Base-by-base conservation (phyloP, 192 early-diverging fungal species). In the Fimicolochytrium jonesii region DNA sequence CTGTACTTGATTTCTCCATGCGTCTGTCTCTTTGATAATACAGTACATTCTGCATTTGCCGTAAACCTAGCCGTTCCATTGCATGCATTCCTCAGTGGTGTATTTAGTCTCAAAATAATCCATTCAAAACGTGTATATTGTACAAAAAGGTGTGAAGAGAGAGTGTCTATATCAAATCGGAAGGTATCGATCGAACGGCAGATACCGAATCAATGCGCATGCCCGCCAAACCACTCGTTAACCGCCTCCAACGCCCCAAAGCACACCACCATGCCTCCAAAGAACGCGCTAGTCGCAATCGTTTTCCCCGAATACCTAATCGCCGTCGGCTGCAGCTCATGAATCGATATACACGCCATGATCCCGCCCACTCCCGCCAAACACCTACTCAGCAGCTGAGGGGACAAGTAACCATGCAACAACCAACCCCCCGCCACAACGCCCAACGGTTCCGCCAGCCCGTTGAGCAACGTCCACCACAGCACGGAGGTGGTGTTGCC, bases 271-370 rank as follows among this genome's bases (percentile, higher is more conserved):
- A 78, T 78, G 9, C 76, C 80, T 4, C 35, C 45, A 61, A 76
- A 79, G 37, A 82, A 67, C 28, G 69, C 64, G 6, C 68, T 32
- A 0, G 74, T 66, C 3, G 80, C 68, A 15, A 33, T 33, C 6
- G 22, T 64, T 49, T 74, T 76, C 39, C 80, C 80, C 31, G 74
- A 59, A 49, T 69, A 82, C 48, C 71, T 48, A 29, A 82, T 71
- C 17, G 77, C 71, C 9, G 70, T 77, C 2, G 80, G 80, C 34
- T 69, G 70, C 18, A 82, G 60, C 56, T 82, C 80, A 50, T 82
- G 71, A 2, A 82, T 64, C 2, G 77, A 79, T 51, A 82, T 82
- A 67, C 76, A 78, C 17, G 65, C 61, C 80, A 82, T 82, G 33
- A 82, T 73, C 18, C 80, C 80, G 23, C 68, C 74, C 9, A 82